Conservation (phyloP, 768 basidiomycete genomes). For the Suillus americanus region DNA sequence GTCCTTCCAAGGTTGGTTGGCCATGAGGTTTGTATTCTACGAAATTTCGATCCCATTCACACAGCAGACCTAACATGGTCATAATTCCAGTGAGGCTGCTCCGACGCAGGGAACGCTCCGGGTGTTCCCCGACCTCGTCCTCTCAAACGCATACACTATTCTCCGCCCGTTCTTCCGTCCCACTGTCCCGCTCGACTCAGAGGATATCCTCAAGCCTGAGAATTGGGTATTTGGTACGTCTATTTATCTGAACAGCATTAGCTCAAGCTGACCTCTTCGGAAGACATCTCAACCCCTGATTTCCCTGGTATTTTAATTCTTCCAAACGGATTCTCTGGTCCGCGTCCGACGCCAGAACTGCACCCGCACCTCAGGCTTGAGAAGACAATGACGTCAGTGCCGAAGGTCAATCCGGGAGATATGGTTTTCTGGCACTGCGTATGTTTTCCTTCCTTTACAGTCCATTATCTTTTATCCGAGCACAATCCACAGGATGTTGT, state of each 20-base stretch:
- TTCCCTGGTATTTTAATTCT: conserved; percentile 48
- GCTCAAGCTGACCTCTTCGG: neutral
- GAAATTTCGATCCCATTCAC: too few relatives aligned
- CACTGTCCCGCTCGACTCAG: conserved; percentile 37
- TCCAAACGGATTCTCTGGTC: conserved; percentile 35
- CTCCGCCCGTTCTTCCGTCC: conserved; percentile 76
- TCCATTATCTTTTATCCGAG: neutral
- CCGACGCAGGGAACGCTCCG: conserved; percentile 69
- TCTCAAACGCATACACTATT: conserved; percentile 72
- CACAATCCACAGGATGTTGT: conserved; percentile 38
- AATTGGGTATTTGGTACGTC: conserved; percentile 52
- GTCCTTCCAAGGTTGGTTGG: conserved; percentile 77
- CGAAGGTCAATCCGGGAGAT: conserved; percentile 73
- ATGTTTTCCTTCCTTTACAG: conserved; percentile 11
- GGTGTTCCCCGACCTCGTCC: conserved; percentile 64
- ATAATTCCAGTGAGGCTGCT: conserved; percentile 51
- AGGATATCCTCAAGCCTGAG: conserved; percentile 44
- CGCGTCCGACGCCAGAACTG: conserved; percentile 48
- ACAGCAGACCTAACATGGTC: neutral
- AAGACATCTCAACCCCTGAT: conserved; percentile 47
- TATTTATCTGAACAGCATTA: neutral
- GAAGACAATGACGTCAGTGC: conserved; percentile 68
- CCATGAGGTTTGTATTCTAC: conserved; percentile 49
- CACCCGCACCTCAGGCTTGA: conserved; percentile 71
- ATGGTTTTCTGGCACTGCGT: conserved; percentile 79